Base-by-base conservation (phyloP, 2,329 filamentous ascomycete genomes). In the Colletotrichum sp. region DNA sequence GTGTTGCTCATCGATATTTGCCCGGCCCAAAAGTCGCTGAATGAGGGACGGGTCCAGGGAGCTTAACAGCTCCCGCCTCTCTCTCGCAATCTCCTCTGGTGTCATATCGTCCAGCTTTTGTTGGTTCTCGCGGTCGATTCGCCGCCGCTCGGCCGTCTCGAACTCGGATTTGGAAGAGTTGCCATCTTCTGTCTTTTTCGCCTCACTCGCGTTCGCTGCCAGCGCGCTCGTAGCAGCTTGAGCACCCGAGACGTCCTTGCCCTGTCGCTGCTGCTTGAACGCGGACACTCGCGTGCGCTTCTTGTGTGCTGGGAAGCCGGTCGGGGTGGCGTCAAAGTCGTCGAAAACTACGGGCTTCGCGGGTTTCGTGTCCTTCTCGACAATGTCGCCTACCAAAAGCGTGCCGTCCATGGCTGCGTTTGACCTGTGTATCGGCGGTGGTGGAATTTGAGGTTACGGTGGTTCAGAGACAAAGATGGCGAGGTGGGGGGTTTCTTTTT, bases 241-340 rank as follows among this genome's bases (percentile, higher is more conserved):
- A 60, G 82, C 79, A 15, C 83, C 78, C 77, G 84, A 71, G 34
- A 77, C 71, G 58, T 79, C 65, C 13, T 81, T 78, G 8, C 77
- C 77, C 66, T 87, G 85, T 76, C 91, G 88, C 81, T 92, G 91
- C 80, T 95, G 93, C 83, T 95, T 98, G 87, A 98, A 98, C 3
- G 94, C 91, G 3, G 96, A 98, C 9, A 91, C 85, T 73, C 91
- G 90, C 71, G 88, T 89, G 78, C 96, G 92, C 83, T 94, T 95
- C 83, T 94, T 97, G 83, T 96, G 96, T 74, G 93, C 92, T n/a
- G 97, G 97, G 79, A 98, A 98, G 2, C 97, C 97, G 15, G 91
- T 92, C 6, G 88, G 84, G 24, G 88, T 86, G 12, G 87, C 85
- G 67, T 91, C 91, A 55, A 91, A 86, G 62, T 89, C 89, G 16